Percentiles rank a stretch among this genome's conserved stretches.
Conservation (phyloP, 192 early-diverging fungal genomes). For the Diversispora epigaea region DNA sequence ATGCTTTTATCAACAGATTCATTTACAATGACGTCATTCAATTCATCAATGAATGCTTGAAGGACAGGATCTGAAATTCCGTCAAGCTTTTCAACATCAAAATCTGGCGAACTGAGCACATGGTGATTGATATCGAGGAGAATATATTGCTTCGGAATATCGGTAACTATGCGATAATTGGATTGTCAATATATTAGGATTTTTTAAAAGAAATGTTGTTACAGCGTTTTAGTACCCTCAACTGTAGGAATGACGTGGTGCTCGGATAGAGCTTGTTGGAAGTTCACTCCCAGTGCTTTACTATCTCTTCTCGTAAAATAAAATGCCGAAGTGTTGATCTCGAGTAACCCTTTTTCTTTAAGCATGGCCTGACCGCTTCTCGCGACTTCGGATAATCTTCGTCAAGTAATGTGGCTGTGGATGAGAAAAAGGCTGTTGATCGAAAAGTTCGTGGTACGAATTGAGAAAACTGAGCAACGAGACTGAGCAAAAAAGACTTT, state of each 20-base stretch:
- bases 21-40: not conserved
- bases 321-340: not conserved
- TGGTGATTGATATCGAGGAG: not conserved
- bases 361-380: not conserved
- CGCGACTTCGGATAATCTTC: not conserved
- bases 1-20: not conserved
- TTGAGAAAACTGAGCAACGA: not conserved
- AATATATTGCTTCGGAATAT: not conserved
- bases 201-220: too few relatives aligned
- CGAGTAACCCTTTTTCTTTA: not conserved
- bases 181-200: too few relatives aligned
- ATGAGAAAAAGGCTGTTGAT: not conserved
- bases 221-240: not conserved
- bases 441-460: not conserved
- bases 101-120: not conserved
- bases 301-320: not conserved
- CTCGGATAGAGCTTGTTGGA: not conserved
- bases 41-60: not conserved
- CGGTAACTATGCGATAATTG: not conserved
- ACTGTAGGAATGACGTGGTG: not conserved
- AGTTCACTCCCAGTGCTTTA: not conserved
- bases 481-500: not conserved
- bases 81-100: not conserved
- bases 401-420: not conserved
- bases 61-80: not conserved